Evolutionary conservation across 1,284 basidiomycete species (phyloP), one percentile per base, ranked within the genome.

Genomic region (Fomitopsis schrenkii): DNA sequence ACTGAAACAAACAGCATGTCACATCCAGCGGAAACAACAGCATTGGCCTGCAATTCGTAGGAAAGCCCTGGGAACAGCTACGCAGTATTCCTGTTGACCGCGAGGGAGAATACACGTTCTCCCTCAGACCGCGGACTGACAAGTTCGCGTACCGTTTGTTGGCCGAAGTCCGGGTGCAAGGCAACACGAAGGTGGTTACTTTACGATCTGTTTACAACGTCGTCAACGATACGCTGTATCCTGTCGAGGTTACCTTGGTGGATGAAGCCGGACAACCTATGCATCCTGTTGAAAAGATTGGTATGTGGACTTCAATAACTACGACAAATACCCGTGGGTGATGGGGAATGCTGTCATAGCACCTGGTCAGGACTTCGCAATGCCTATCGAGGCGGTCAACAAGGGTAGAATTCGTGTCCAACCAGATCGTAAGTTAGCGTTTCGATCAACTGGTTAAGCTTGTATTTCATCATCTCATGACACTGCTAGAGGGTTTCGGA

Each of bases 101-200:
- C 52, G 97, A 98, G 75, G 97, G 98, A 59, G 95, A 98, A 75
- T 96, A 88, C 70, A 83, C 93, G 15, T 94, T 97, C 72, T 85
- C 88, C 6, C 80, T 99, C 38, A 87, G 94, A 8, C 96, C 97
- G 7, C 84, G 88, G 66, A 81, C 78, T 17, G 86, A 86, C 45
- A 91, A 90, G 72, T 88, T 93, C 61, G 83, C 87, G 3, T 88
- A 94, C 72, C 91, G 95, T 44, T 74, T 99, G 46, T 82, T 97
- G 26, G 97, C 94, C 73, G 96, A 98, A 67, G 89, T 99, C 65
- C 90, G 86, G 66, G 87, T 99, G 35, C 84, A 93, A 70, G 89
- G 97, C 73, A 98, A 96, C 70, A 91, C 97, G 74, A 99, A 99
- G 79, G 78, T 97, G 63, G 93, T 99, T 64, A 98, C 95, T 1